Evolutionary conservation across 441 rosid genomes (phyloP).

Genomic region (Adansonia madagascariensis): DNA sequence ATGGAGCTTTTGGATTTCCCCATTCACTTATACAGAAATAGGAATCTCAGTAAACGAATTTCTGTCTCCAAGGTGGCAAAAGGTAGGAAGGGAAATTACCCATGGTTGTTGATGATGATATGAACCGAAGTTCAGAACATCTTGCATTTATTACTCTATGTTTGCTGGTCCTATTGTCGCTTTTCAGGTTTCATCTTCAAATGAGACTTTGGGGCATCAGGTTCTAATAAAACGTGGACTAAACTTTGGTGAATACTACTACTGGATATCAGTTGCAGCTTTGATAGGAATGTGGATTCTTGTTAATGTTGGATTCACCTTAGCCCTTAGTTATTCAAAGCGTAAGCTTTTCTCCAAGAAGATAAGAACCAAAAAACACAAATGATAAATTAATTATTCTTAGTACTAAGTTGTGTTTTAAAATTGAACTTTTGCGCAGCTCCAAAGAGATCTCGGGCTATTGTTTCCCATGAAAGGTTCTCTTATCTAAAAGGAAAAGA

Average conservation of each 20-base stretch:
- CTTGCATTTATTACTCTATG: not conserved
- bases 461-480: conserved; percentile 30
- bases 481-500: conserved; percentile 13
- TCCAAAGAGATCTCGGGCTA: conserved; percentile 31
- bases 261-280: conserved; percentile 45
- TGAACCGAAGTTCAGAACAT: not conserved
- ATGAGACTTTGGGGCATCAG: conserved; percentile 36
- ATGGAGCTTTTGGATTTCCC: conserved; percentile 56
- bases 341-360: conserved; percentile 31
- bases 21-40: conserved; percentile 42
- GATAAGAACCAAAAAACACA: not conserved
- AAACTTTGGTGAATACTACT: conserved; percentile 36
- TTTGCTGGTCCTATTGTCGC: not conserved
- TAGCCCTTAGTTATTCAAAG: conserved; percentile 40
- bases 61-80: conserved; percentile 50
- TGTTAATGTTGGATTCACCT: conserved; percentile 39
- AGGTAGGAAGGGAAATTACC: conserved; percentile 30
- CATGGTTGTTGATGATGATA: not conserved
- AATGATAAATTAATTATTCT: not conserved
- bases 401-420: not conserved
- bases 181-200: conserved; percentile 35
- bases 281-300: conserved; percentile 46
- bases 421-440: not conserved
- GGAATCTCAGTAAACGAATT: conserved; percentile 46
- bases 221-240: conserved; percentile 37